phyloP scores from a whole-genome alignment of 2,329 filamentous ascomycete species.

The Alternaria infectoria region DNA sequence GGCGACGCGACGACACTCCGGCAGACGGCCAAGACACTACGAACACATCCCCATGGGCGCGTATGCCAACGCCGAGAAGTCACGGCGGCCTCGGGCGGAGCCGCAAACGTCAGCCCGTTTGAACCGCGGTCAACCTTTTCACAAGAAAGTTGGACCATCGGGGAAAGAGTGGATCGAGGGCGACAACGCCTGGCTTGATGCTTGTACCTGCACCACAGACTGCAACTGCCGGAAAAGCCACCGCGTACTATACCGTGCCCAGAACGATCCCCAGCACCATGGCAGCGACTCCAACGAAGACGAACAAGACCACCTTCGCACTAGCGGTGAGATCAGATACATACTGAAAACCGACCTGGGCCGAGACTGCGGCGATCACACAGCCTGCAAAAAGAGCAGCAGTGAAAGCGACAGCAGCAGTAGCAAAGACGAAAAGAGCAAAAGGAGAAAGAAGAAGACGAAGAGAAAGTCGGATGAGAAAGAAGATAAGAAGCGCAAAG shows the following conservation, averaged over 20 bases:
- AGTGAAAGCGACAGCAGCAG: constrained; percentile 1
- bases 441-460: constrained; percentile 8
- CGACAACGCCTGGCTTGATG: constrained; percentile 35
- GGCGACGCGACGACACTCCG: background rate
- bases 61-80: constrained; percentile 6
- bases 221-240: constrained; percentile 39
- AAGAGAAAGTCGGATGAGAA: constrained; percentile 7
- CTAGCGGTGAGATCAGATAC: constrained; percentile 34
- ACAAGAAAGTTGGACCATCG: constrained; percentile 17
- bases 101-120: constrained; percentile 10
- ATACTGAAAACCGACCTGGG: constrained; percentile 35
- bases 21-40: constrained; percentile 1
- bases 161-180: constrained; percentile 31
- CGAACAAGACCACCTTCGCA: constrained; percentile 3
- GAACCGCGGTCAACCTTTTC: constrained; percentile 14
- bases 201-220: constrained; percentile 36
- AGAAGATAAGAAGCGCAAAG: constrained; percentile 11
- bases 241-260: constrained; percentile 31
- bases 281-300: constrained; percentile 3
- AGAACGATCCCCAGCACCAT: background rate
- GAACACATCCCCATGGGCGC: constrained; percentile 23
- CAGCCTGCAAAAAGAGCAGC: constrained; percentile 11
- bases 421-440: background rate
- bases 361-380: constrained; percentile 35
- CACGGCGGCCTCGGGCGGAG: background rate